Evolutionary conservation across 257 asterid species (phyloP), one percentile per base, ranked within the genome.

Genomic region (Solanum virginianum): DNA sequence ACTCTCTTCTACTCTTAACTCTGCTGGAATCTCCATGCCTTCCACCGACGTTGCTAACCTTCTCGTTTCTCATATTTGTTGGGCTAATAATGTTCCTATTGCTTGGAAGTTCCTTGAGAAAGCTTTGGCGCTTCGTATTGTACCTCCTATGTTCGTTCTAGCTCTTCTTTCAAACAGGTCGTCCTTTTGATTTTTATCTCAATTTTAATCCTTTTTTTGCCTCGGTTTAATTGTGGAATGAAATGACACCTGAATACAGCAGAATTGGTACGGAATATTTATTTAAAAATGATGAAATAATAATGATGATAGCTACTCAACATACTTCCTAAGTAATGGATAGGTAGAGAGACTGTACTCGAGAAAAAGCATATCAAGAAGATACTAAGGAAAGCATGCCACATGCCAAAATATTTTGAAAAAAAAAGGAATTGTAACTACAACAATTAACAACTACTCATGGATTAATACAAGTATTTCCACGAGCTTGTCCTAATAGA

Each of bases 91-190:
- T 80, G 85, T 86, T 65, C 96, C 98, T 32, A 84, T 89, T 82
- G 95, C 96, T 17, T 97, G 98, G 99, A 97, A 97, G 86, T 92
- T 91, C 85, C 98, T 97, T 18, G 99, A 97, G 83, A 94, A 94
- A 90, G 98, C 97, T 75, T 87, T 92, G 55, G 90, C 95, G 12
- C 71, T 95, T 81, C 90, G 97, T 20, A 80, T 92, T 39, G 92
- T 93, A 8, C 98, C 99, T 7, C 99, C 99, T 17, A 81, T 95
- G 94, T 89, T 91, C 83, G 94, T 92, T 45, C 90, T 97, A 32
- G 95, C 98, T 3, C 97, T 95, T 80, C 94, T 97, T 81, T 95
- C 97, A 41, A 77, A 90, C 63, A 97, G 98, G 99, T 26, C 20
- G 26, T 1, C 10, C 75, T 22, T 16, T 66, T 66, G 13, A 66